Percentiles rank a stretch among this genome's conserved stretches.
phyloP scores from a whole-genome alignment of 352 stramenopile species.

The Elongisporangium undulatum region DNA sequence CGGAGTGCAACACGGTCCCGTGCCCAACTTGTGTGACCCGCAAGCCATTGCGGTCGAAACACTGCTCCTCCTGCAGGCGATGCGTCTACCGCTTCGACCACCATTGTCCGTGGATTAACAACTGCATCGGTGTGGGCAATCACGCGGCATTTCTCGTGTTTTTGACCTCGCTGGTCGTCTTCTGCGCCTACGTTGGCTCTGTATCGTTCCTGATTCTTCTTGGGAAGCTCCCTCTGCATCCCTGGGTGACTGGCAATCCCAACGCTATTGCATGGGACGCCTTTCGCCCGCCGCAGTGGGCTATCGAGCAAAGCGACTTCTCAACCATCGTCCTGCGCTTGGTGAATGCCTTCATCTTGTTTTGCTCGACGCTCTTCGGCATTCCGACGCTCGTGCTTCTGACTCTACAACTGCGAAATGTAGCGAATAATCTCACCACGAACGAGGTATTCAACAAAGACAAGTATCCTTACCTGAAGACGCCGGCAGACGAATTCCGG shows the following conservation, averaged over 20 bases:
- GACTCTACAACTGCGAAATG: slow-evolving; percentile 66
- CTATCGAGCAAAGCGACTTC: slow-evolving; percentile 10
- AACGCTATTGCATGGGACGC: slow-evolving; percentile 8
- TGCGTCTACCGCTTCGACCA: slow-evolving; percentile 84
- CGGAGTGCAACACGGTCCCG: slow-evolving; percentile 55
- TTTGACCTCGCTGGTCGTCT: slow-evolving; percentile 36
- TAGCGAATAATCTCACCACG: slow-evolving; percentile 67
- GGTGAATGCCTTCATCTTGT: slow-evolving; percentile 46
- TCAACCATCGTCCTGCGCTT: slow-evolving; percentile 43
- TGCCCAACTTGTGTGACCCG: slow-evolving; percentile 77
- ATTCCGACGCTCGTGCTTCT: slow-evolving; percentile 61
- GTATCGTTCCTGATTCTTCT: slow-evolving; percentile 49
- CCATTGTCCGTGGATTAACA: slow-evolving; percentile 86
- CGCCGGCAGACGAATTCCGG: slow-evolving; percentile 67
- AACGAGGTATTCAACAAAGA: slow-evolving; percentile 89
- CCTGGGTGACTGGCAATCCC: slow-evolving; percentile 1
- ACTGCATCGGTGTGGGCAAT: slow-evolving; percentile 74
- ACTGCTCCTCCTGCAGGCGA: slow-evolving; percentile 72
- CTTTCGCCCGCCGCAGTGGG: too few relatives aligned
- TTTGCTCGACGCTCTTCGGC: slow-evolving; percentile 62
- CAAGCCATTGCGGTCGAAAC: slow-evolving; percentile 75
- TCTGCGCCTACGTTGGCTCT: slow-evolving; percentile 40
- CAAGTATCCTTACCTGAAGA: slow-evolving; percentile 86
- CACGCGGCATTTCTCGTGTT: slow-evolving; percentile 76
- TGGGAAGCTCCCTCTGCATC: slow-evolving; percentile 33